These are phyloP conservation scores for Paecilomyces niveus DNA, from an alignment of 2,329 filamentous ascomycete genomes.

Conservation along the genomic window DNA sequence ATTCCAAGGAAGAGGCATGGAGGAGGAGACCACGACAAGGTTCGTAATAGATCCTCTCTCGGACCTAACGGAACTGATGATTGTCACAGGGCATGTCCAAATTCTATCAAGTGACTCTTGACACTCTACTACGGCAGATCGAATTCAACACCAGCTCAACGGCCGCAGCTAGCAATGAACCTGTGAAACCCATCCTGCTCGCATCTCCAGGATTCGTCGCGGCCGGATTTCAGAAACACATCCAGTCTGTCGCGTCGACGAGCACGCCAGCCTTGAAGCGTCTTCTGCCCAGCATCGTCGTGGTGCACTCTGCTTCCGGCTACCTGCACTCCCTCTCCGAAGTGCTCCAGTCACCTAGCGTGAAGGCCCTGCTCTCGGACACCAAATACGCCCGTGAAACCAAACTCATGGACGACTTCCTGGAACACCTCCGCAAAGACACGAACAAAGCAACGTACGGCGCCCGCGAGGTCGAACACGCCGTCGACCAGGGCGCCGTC, in stretches of 20 bases:
- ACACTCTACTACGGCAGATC: conserved; percentile 68
- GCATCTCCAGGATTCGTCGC: conserved; percentile 88
- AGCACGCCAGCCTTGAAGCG: conserved; percentile 61
- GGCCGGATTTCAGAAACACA: conserved; percentile 68
- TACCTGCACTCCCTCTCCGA: conserved; percentile 84
- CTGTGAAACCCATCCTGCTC: conserved; percentile 60
- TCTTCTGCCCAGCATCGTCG: conserved; percentile 51
- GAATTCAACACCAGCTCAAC: conserved; percentile 54
- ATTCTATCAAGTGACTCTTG: conserved; percentile 72
- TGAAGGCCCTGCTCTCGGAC: conserved; percentile 69
- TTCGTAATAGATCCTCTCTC: conserved; percentile 9
- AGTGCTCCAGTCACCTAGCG: conserved; percentile 72
- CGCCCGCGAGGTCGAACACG: conserved; percentile 69
- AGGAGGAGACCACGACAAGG: conserved; percentile 45
- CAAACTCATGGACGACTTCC: conserved; percentile 75
- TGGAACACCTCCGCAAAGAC: conserved; percentile 68
- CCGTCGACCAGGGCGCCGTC: conserved; percentile 80
- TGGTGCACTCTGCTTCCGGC: conserved; percentile 78
- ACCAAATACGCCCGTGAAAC: conserved; percentile 86
- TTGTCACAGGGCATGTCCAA: conserved; percentile 54
- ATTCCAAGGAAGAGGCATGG: conserved; percentile 41
- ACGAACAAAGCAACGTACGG: conserved; percentile 92
- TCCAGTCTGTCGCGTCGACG: conserved; percentile 53
- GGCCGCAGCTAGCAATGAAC: conserved; percentile 28
- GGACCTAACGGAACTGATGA: neutral